Percentiles rank a stretch among this genome's conserved stretches.
Conservation (phyloP, 441 rosid genomes). For the Mallotus repandus region DNA sequence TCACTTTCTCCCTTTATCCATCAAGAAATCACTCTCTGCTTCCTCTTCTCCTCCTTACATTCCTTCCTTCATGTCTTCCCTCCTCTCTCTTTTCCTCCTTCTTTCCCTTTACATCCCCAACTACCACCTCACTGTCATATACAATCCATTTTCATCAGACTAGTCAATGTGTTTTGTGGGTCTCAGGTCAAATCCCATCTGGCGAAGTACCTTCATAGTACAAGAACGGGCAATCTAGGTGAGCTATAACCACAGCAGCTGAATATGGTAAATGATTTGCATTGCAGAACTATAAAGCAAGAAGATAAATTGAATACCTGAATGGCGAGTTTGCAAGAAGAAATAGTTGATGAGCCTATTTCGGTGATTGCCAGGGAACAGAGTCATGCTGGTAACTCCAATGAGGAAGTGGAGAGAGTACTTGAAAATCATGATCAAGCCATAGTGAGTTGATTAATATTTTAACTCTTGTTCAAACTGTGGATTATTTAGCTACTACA, state of each 20-base stretch:
- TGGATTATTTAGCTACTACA: slow-evolving; percentile 39
- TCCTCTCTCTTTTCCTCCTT: slow-evolving; percentile 61
- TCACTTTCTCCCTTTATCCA: slow-evolving; percentile 46
- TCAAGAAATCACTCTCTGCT: slow-evolving; percentile 54
- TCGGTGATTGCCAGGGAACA: slow-evolving; percentile 27
- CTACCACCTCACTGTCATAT: slow-evolving; percentile 64
- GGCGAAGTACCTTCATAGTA: slow-evolving; percentile 15
- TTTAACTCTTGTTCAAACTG: slow-evolving; percentile 36
- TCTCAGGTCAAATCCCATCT: slow-evolving; percentile 26
- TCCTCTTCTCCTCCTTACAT: slow-evolving; percentile 24
- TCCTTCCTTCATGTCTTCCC: slow-evolving; percentile 44
- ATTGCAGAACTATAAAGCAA: slow-evolving; percentile 33
- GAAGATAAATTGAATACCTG: slow-evolving; percentile 44
- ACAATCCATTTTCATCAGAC: slow-evolving; percentile 14
- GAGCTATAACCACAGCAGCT: slow-evolving; percentile 38
- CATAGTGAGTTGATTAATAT: slow-evolving; percentile 30
- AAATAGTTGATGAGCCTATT: slow-evolving; percentile 50
- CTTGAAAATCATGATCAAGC: slow-evolving; percentile 34
- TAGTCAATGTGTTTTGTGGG: slow-evolving; percentile 38
- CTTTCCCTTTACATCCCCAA: slow-evolving; percentile 50
- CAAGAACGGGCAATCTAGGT: slow-evolving; percentile 21
- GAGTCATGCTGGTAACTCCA: slow-evolving; percentile 17
- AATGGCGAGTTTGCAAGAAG: slow-evolving; percentile 47
- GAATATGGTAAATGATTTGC: slow-evolving; percentile 33
- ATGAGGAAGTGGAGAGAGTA: slow-evolving; percentile 30